These are phyloP conservation scores for Daldinia grandis DNA, from an alignment of 495 filamentous ascomycete species.

Conservation along the genomic window DNA sequence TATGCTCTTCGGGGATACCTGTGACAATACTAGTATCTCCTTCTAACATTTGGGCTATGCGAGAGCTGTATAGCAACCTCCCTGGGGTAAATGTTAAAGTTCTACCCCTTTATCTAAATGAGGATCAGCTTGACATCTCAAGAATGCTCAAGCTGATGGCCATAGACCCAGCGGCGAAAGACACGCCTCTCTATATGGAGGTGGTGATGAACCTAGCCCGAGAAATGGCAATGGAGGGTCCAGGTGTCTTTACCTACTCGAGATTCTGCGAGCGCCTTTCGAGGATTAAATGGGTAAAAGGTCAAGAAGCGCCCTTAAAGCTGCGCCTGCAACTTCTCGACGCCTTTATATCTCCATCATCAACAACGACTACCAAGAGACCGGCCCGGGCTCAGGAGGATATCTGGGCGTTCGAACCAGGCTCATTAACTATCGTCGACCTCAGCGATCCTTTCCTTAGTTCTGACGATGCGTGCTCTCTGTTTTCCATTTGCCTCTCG, in stretches of 20 bases:
- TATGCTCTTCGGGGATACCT: constrained; percentile 55
- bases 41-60: constrained; percentile 51
- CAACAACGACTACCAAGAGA: neutral
- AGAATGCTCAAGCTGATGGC: constrained; percentile 66
- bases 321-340: neutral
- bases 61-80: constrained; percentile 40
- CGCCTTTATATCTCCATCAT: neutral
- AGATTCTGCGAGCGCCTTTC: constrained; percentile 49
- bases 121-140: constrained; percentile 58
- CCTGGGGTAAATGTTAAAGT: constrained; percentile 48
- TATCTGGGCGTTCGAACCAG: neutral
- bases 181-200: constrained; percentile 63
- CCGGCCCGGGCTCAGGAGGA: neutral
- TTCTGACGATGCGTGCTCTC: constrained; percentile 12
- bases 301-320: constrained; percentile 43
- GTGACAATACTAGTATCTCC: constrained; percentile 64
- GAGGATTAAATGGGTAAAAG: constrained; percentile 38
- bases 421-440: neutral
- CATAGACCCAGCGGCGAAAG: constrained; percentile 47
- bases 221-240: constrained; percentile 48
- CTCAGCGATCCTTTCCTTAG: neutral
- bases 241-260: constrained; percentile 51
- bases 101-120: constrained; percentile 55
- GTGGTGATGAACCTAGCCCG: constrained; percentile 56
- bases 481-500: constrained; percentile 65